Base-by-base conservation (phyloP, 345 rosid species). In the Citropsis articulata region DNA sequence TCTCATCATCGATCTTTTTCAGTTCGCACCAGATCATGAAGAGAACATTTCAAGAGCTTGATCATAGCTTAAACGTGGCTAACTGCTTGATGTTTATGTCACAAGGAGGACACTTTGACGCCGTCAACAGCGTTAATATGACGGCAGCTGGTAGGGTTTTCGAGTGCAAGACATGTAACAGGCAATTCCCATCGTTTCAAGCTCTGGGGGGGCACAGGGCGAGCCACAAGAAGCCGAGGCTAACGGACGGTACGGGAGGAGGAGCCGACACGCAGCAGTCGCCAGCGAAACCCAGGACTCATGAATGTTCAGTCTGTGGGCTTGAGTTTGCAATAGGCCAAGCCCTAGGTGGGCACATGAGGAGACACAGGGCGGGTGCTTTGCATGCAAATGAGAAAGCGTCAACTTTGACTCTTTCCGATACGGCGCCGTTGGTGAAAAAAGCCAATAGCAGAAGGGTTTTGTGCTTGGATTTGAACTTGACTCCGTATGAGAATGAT, bases 231-330 rank as follows among this genome's bases (percentile, higher is more conserved):
- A 91, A 87, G 83, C 92, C 90, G 2, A 80, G 82, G 85, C 48
- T 83, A 75, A 59, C 9, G 45, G 76, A 56, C 0, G 70, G 24
- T 9, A 18, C 9, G 8, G 24, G 61, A 19, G 61, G n/a, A 2
- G 42, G 42, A 2, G 69, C 13, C 12, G 69, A 66, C 25, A 19
- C 42, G 62, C 76, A 73, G 62, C 76, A 73, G 2, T 63, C 81
- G 0, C 86, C 90, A 7, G 65, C 53, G 4, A 91, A 91, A 79
- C 82, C 88, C 2, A 92, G 90, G 73, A 84, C 91, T 1, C 98
- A 95, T 53, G 93, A 91, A 86, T 95, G 98, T 76, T 92, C 98
- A 5, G 88, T 95, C 1, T 95, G 98, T 55, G 98, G 98, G 6
- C 84, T 90, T 1, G 95, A 92, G 85, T 95, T 95, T 60, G 85